Conservation (phyloP, 2,329 filamentous ascomycete genomes). For the Aspergillus niger region DNA sequence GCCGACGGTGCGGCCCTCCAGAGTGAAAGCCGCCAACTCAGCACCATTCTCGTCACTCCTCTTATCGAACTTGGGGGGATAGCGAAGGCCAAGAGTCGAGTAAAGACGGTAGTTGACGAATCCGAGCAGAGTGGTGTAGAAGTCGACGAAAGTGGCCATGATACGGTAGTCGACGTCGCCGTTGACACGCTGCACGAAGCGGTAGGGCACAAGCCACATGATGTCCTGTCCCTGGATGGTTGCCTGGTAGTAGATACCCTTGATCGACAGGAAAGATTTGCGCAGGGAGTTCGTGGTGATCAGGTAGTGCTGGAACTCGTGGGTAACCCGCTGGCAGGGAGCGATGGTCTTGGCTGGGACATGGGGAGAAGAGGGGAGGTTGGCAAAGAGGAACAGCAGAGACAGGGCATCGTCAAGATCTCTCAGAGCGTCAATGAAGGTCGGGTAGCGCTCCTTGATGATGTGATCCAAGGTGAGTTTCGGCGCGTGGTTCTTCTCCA, state of each 20-base stretch:
- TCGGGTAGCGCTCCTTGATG: constrained; percentile 96
- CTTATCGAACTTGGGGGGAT: constrained; percentile 90
- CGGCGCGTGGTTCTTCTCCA: constrained; percentile 89
- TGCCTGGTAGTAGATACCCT: constrained; percentile 99
- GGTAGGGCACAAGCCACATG: constrained; percentile 95
- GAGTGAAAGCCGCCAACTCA: constrained; percentile 85
- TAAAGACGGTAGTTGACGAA: constrained; percentile 97
- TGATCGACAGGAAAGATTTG: constrained; percentile 97
- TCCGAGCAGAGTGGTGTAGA: constrained; percentile 93
- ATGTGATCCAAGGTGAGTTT: constrained; percentile 93
- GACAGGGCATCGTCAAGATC: constrained; percentile 96
- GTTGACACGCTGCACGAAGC: constrained; percentile 92
- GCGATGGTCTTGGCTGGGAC: constrained; percentile 96
- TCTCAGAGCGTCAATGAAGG: constrained; percentile 88
- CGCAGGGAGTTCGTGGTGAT: constrained; percentile 88
- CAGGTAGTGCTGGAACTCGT: constrained; percentile 97
- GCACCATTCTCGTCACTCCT: constrained; percentile 85
- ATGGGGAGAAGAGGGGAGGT: constrained; percentile 83
- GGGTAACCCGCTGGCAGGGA: constrained; percentile 85
- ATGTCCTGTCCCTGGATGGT: constrained; percentile 97
- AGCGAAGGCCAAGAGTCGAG: constrained; percentile 86
- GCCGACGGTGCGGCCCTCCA: constrained; percentile 71
- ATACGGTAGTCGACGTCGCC: constrained; percentile 97
- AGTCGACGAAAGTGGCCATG: constrained; percentile 98
- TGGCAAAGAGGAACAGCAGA: constrained; percentile 96